Evolutionary conservation across 768 basidiomycete genomes (phyloP), one percentile per base, ranked within the genome.

Genomic region (Leccinum fibrillosum): DNA sequence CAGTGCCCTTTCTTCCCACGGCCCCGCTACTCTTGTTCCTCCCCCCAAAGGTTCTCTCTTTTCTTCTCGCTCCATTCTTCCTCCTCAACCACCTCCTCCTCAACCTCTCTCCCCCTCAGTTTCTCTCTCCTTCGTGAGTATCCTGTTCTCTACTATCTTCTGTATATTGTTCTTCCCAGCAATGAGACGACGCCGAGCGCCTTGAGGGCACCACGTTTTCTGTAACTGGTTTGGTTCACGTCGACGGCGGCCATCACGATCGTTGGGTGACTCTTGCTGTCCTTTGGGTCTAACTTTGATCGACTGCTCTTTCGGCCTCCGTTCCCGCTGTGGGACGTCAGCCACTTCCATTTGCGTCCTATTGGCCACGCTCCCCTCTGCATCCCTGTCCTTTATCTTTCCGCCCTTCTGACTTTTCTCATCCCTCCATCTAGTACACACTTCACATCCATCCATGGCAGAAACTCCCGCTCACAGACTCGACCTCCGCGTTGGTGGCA

Each of bases 401-500:
- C 37, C 32, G n/a, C 25, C 26, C 9, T 63, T 56, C 69, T 66
- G 25, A 64, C 62, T 54, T 32, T 28, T 57, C 47, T 17, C 30
- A 37, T 61, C 59, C 52, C 23, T 60, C 49, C 51, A 11, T 48
- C 53, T 13, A 59, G 64, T 53, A 35, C 63, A 62, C 50, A 54
- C 21, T 34, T 30, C 32, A n/a, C 34, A 64, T 59, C 58, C 62
- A 67, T 60, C 55, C 64, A 92, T 91, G 92, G 83, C 90, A 75
- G 91, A 94, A 71, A 80, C 79, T 45, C 78, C 88, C 49, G 72
- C 78, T 30, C 81, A 79, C 81, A 84, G 88, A 79, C 82, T 93
- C 60, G 91, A 94, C 78, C 86, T 93, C 65, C 83, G 91, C 64
- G 91, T 94, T 49, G 92, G 92, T 67, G 92, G 92, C 67, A 94